phyloP scores from a whole-genome alignment of 2,329 filamentous ascomycete species.

The Phialophora chinensis region DNA sequence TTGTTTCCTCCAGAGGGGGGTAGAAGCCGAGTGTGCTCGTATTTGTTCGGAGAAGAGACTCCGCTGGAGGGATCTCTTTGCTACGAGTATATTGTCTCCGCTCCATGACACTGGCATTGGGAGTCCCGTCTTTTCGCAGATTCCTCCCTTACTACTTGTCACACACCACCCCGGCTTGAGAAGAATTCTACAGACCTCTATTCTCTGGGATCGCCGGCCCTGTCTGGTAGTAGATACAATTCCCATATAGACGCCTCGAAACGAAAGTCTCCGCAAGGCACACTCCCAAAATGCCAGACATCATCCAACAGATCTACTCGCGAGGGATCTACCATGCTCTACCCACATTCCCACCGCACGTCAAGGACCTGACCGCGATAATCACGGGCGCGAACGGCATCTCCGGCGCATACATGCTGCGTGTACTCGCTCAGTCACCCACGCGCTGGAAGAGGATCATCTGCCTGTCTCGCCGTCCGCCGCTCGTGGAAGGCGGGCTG shows the following conservation, averaged over 20 bases:
- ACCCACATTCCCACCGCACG: slow-evolving; percentile 50
- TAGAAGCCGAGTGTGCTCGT: neutral
- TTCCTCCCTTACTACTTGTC: neutral
- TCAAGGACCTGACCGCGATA: slow-evolving; percentile 57
- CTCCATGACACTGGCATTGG: too few relatives aligned
- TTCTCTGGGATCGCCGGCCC: neutral
- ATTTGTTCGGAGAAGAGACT: neutral
- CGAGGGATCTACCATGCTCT: slow-evolving; percentile 58
- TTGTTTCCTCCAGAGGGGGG: neutral
- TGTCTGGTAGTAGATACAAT: neutral
- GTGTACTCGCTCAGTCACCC: slow-evolving; percentile 54
- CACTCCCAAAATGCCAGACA: neutral
- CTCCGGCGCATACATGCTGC: slow-evolving; percentile 59
- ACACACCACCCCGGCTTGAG: neutral
- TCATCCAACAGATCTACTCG: slow-evolving; percentile 27
- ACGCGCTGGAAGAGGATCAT: slow-evolving; percentile 60
- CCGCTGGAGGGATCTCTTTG: too few relatives aligned
- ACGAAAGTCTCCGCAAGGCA: neutral
- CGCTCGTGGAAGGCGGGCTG: slow-evolving; percentile 47
- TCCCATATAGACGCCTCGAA: too few relatives aligned
- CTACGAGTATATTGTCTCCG: too few relatives aligned
- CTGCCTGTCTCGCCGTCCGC: slow-evolving; percentile 55
- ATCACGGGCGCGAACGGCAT: slow-evolving; percentile 62
- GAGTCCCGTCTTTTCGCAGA: neutral
- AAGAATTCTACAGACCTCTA: neutral